A percentile compares a stretch with the other conserved stretches of the same genome.
phyloP scores from a whole-genome alignment of 768 basidiomycete genomes.

The Heimioporus sp. region DNA sequence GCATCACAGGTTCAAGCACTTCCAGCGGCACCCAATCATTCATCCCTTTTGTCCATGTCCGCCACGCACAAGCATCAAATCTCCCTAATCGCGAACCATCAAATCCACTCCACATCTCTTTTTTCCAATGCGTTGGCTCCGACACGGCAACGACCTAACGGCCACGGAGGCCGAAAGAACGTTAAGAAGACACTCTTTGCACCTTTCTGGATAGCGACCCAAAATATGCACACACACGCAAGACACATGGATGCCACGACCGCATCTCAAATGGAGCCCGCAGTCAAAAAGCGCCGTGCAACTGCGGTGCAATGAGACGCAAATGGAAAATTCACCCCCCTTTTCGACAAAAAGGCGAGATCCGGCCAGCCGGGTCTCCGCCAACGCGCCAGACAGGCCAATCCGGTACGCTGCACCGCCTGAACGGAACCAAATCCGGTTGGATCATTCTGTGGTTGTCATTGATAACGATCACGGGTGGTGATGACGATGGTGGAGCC shows the following conservation, averaged over 20 bases:
- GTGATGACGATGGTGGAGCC: slow-evolving; percentile 15
- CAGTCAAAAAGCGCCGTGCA: slow-evolving; percentile 79
- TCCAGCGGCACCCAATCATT: not conserved
- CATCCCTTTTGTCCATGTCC: not conserved
- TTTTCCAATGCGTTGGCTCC: no score
- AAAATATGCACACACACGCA: no score
- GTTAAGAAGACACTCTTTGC: no score
- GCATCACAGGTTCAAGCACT: not conserved
- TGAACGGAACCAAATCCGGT: slow-evolving; percentile 20
- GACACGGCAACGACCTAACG: no score
- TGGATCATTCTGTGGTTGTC: slow-evolving; percentile 13
- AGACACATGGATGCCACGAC: slow-evolving; percentile 52
- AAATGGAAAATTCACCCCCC: slow-evolving; percentile 72
- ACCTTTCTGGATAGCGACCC: no score
- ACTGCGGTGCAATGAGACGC: slow-evolving; percentile 48
- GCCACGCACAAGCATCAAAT: not conserved
- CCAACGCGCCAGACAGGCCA: slow-evolving; percentile 71
- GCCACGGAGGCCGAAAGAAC: no score
- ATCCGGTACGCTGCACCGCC: slow-evolving; percentile 37
- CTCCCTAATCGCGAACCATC: not conserved
- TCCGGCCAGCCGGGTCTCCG: slow-evolving; percentile 67
- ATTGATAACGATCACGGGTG: slow-evolving; percentile 15
- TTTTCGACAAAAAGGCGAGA: slow-evolving; percentile 74
- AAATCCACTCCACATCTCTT: not conserved
- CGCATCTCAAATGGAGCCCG: slow-evolving; percentile 41